Evolutionary conservation across 768 basidiomycete genomes (phyloP).

Genomic region (Ephemerocybe angulata): DNA sequence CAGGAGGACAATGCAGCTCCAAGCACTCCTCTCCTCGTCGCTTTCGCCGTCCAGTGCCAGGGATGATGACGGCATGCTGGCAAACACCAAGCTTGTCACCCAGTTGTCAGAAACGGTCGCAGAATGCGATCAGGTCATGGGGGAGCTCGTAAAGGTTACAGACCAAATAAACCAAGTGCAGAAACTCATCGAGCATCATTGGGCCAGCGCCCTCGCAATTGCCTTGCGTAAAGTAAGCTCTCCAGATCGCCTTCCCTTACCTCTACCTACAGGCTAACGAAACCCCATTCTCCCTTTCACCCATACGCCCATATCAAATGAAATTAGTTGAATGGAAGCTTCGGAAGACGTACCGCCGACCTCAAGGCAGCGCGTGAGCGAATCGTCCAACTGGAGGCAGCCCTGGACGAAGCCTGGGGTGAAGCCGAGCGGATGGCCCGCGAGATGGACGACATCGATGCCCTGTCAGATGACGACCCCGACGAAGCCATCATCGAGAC

Average conservation of each 20-base stretch:
- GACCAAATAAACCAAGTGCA: constrained; percentile 67
- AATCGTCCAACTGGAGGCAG: constrained; percentile 57
- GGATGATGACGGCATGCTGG: constrained; percentile 34
- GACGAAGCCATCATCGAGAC: constrained; percentile 42
- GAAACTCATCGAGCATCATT: constrained; percentile 59
- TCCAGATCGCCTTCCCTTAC: constrained; percentile 5
- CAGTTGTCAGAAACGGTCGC: constrained; percentile 61
- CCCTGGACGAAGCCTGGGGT: constrained; percentile 78
- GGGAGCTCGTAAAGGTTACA: constrained; percentile 51
- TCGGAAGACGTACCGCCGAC: constrained; percentile 61
- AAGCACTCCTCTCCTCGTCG: constrained; percentile 59
- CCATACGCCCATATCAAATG: not conserved
- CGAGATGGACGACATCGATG: constrained; percentile 66
- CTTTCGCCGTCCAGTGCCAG: constrained; percentile 21
- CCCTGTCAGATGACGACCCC: constrained; percentile 27
- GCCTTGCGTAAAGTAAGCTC: constrained; percentile 62
- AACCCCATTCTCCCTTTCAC: not conserved
- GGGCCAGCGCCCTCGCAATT: constrained; percentile 72
- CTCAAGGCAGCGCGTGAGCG: constrained; percentile 44
- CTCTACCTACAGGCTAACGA: constrained; percentile 6
- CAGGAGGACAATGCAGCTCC: constrained; percentile 65
- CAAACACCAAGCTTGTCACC: constrained; percentile 41
- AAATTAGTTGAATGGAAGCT: constrained; percentile 63
- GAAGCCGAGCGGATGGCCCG: constrained; percentile 69
- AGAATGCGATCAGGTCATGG: constrained; percentile 54